Conservation (phyloP, 805 yeast genomes). For the Saturnispora galanensis region DNA sequence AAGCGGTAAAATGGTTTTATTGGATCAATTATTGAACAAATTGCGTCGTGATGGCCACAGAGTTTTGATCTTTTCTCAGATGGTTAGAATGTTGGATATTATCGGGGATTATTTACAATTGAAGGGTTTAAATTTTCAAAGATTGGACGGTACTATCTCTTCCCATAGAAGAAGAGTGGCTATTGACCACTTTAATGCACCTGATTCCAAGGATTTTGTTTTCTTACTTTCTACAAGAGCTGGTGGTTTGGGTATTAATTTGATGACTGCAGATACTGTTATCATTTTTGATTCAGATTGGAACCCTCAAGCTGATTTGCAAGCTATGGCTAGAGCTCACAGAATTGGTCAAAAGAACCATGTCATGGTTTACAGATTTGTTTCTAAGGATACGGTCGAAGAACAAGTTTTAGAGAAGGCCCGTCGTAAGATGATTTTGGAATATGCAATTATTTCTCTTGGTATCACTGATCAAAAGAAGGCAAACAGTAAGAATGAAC, state of each 20-base stretch:
- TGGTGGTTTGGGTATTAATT: slow-evolving; percentile 96
- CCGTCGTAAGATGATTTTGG: slow-evolving; percentile 94
- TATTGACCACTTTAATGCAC: slow-evolving; percentile 93
- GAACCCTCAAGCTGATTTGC: slow-evolving; percentile 99
- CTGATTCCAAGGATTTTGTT: slow-evolving; percentile 84
- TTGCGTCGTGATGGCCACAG: slow-evolving; percentile 91
- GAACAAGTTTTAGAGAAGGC: slow-evolving; percentile 97
- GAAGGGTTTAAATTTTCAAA: slow-evolving; percentile 80
- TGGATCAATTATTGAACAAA: slow-evolving; percentile 80
- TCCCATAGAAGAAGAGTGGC: slow-evolving; percentile 89
- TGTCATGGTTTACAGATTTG: slow-evolving; percentile 94
- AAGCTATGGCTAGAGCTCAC: slow-evolving; percentile 99
- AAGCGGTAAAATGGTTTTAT: slow-evolving; percentile 94
- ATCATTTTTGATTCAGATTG: slow-evolving; percentile 97
- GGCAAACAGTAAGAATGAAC: slow-evolving; percentile 53
- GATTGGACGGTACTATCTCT: slow-evolving; percentile 95
- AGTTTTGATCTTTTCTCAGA: slow-evolving; percentile 89
- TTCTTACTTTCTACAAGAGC: slow-evolving; percentile 92
- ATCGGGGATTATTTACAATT: slow-evolving; percentile 86
- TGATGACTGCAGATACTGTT: slow-evolving; percentile 99
- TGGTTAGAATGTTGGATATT: slow-evolving; percentile 95
- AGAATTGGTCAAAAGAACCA: slow-evolving; percentile 99
- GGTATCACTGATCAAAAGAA: slow-evolving; percentile 77
- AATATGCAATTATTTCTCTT: slow-evolving; percentile 91
- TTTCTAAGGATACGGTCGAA: slow-evolving; percentile 96